phyloP scores from a whole-genome alignment of 163 green algal genomes.

The Chloromonas sp. region DNA sequence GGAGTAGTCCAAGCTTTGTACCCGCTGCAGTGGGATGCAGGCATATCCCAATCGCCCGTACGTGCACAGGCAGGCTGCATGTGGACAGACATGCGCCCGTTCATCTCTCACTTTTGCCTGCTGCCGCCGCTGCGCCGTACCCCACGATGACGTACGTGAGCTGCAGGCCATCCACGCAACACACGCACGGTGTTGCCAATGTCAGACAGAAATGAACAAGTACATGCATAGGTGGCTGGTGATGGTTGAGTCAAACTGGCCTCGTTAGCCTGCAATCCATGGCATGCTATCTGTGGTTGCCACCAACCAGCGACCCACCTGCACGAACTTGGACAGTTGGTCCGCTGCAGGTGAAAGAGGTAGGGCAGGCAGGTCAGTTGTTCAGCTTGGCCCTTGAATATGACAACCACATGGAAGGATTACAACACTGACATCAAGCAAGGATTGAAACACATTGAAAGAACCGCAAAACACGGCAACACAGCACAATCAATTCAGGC shows the following conservation, averaged over 20 bases:
- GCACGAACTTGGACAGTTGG: slow-evolving; percentile 22
- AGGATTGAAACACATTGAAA: no score
- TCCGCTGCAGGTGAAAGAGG: slow-evolving; percentile 4
- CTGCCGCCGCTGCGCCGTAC: slow-evolving; percentile 12
- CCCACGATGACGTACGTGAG: slow-evolving; percentile 30
- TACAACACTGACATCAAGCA: neutral
- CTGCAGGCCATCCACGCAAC: slow-evolving; percentile 5
- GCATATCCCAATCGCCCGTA: neutral
- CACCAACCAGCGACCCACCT: neutral
- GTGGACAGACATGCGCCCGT: no score
- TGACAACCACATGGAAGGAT: neutral
- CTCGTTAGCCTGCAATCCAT: no score
- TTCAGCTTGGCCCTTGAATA: neutral
- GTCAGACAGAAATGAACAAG: no score
- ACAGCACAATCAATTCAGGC: neutral
- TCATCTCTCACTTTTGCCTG: slow-evolving; percentile 4
- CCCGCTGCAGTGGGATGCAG: neutral
- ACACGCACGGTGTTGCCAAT: no score
- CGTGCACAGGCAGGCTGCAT: no score
- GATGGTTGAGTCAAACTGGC: neutral
- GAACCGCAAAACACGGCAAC: neutral
- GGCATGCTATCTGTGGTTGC: neutral
- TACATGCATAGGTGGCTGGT: neutral
- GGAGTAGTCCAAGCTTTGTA: neutral
- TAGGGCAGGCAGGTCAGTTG: neutral